Percentiles rank a stretch among this genome's conserved stretches.
Evolutionary conservation across 2,329 filamentous ascomycete genomes (phyloP).

Genomic region (Chrysoporthe puriensis): DNA sequence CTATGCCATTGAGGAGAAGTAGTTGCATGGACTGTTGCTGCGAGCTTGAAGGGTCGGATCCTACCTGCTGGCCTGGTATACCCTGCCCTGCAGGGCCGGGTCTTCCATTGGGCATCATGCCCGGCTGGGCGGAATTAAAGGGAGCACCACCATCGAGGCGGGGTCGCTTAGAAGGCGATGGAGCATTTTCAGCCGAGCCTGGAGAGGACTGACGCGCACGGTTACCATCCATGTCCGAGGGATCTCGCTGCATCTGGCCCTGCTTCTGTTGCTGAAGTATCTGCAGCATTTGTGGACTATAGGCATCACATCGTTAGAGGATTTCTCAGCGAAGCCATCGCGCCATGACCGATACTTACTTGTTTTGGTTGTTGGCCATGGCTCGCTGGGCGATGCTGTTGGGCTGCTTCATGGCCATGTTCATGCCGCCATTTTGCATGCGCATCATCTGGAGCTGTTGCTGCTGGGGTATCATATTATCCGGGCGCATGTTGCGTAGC

Average conservation of each 20-base stretch:
- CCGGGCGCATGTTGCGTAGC: conserved; percentile 71
- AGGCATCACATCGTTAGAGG: conserved; percentile 16
- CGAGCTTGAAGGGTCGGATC: conserved; percentile 50
- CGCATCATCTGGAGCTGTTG: conserved; percentile 69
- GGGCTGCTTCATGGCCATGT: conserved; percentile 60
- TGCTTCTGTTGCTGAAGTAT: conserved; percentile 71
- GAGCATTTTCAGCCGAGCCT: conserved; percentile 80
- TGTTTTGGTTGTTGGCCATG: conserved; percentile 76
- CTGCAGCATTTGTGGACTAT: conserved; percentile 69
- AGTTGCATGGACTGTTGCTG: conserved; percentile 56
- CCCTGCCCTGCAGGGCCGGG: conserved; percentile 59
- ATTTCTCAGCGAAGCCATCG: not conserved
- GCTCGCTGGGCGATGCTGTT: conserved; percentile 73
- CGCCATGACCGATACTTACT: conserved; percentile 53
- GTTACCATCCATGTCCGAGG: conserved; percentile 84
- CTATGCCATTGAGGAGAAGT: conserved; percentile 72
- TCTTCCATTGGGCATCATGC: conserved; percentile 75
- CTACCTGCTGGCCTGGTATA: conserved; percentile 73
- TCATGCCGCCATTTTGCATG: conserved; percentile 65
- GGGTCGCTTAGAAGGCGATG: conserved; percentile 88
- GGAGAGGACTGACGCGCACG: conserved; percentile 82
- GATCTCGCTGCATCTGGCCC: conserved; percentile 82
- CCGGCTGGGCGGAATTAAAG: conserved; percentile 72
- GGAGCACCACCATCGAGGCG: conserved; percentile 74
- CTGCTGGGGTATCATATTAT: conserved; percentile 59